phyloP scores from a whole-genome alignment of 345 rosid species.

The Noccaea caerulescens region DNA sequence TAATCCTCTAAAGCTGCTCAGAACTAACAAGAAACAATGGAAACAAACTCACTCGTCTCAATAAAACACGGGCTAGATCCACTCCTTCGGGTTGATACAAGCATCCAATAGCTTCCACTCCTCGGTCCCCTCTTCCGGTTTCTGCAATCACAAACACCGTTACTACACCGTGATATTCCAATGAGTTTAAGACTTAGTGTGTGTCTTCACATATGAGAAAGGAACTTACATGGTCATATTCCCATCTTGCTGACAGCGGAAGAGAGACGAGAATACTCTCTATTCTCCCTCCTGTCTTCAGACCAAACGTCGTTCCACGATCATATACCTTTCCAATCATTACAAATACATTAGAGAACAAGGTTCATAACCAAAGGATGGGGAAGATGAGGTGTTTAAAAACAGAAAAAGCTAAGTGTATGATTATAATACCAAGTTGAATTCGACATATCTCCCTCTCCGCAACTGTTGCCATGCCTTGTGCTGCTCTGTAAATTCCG shows the following conservation, averaged over 20 bases:
- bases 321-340: slow-evolving; percentile 71
- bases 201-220: background rate
- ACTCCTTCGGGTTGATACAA: slow-evolving; percentile 94
- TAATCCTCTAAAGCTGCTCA: slow-evolving; percentile 34
- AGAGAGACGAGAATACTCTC: slow-evolving; percentile 98
- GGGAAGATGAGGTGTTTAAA: background rate
- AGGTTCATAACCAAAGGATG: background rate
- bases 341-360: slow-evolving; percentile 24
- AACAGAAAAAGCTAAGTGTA: slow-evolving; percentile 1
- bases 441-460: slow-evolving; percentile 95
- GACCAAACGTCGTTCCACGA: slow-evolving; percentile 95
- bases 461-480: slow-evolving; percentile 98
- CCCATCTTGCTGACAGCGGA: slow-evolving; percentile 94
- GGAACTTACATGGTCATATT: slow-evolving; percentile 85
- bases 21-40: slow-evolving; percentile 27
- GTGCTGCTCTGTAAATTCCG: slow-evolving; percentile 70
- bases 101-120: slow-evolving; percentile 98
- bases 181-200: background rate
- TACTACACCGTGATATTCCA: slow-evolving; percentile 32
- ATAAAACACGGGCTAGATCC: slow-evolving; percentile 52
- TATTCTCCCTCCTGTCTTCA: slow-evolving; percentile 95
- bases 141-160: slow-evolving; percentile 52
- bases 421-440: slow-evolving; percentile 72
- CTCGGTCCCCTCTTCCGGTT: slow-evolving; percentile 93
- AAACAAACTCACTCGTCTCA: slow-evolving; percentile 30